A percentile compares a stretch with the other conserved stretches of the same genome.
These are phyloP conservation scores for Trichoderma asperelloides DNA, from an alignment of 495 filamentous ascomycete genomes.

Conservation along the genomic window DNA sequence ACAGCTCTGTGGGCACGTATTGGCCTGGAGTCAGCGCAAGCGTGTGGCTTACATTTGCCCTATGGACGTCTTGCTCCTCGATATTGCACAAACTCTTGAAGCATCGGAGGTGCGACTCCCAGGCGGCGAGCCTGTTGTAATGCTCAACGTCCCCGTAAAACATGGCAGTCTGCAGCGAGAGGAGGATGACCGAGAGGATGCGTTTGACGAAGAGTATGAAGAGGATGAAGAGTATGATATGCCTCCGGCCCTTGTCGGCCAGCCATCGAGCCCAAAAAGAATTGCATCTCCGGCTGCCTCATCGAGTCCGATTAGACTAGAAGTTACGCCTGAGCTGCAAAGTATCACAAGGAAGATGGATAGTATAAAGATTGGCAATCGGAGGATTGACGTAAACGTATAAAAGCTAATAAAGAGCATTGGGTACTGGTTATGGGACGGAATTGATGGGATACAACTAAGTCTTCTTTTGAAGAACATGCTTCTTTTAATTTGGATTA, in stretches of 20 bases:
- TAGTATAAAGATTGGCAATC: background rate
- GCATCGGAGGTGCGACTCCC: constrained; percentile 47
- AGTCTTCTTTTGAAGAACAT: too few species aligned
- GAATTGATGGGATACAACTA: too few species aligned
- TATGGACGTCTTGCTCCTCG: constrained; percentile 81
- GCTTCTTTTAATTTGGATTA: background rate
- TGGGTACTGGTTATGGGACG: background rate
- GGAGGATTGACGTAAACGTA: background rate
- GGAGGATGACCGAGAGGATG: background rate
- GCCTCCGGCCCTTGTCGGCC: background rate
- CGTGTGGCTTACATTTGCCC: constrained; percentile 81
- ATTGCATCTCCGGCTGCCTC: background rate
- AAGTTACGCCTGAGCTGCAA: background rate
- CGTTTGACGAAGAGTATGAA: background rate
- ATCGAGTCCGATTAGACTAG: background rate
- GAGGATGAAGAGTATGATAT: background rate
- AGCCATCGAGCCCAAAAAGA: background rate
- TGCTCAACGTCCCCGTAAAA: background rate
- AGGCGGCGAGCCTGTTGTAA: constrained; percentile 25
- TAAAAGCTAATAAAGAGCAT: background rate
- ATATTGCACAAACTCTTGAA: constrained; percentile 69
- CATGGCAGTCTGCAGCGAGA: background rate
- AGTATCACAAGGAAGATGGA: background rate
- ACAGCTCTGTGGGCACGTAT: constrained; percentile 79
- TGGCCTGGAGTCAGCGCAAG: constrained; percentile 73